Conservation (phyloP, 345 rosid species). For the Clausena lansium region DNA sequence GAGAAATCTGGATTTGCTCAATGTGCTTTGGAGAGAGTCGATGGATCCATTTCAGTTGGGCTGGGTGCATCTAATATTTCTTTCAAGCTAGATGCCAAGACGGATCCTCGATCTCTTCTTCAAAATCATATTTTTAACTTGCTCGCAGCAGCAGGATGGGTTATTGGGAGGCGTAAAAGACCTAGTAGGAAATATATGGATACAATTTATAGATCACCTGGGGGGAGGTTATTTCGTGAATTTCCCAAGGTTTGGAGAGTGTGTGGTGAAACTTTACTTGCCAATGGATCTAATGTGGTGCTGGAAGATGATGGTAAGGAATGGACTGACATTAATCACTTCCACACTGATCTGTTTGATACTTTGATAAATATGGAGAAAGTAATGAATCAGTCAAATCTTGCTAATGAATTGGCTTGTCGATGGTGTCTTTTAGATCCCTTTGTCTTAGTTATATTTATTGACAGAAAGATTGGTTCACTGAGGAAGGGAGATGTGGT, state of each 20-base stretch:
- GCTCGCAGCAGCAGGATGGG: constrained; percentile 66
- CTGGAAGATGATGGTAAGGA: constrained; percentile 43
- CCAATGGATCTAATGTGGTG: constrained; percentile 36
- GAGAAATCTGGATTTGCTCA: constrained; percentile 33
- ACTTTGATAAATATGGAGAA: constrained; percentile 51
- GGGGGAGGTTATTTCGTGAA: constrained; percentile 62
- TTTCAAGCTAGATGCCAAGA: constrained; percentile 40
- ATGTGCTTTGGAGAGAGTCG: constrained; percentile 27
- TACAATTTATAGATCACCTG: constrained; percentile 63
- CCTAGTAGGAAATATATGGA: constrained; percentile 52
- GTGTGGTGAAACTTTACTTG: constrained; percentile 52
- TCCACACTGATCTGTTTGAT: constrained; percentile 64
- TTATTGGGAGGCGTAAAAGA: constrained; percentile 52
- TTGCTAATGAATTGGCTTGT: constrained; percentile 46
- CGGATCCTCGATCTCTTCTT: constrained; percentile 76
- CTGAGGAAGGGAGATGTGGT: constrained; percentile 76
- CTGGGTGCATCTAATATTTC: constrained; percentile 30
- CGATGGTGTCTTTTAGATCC: constrained; percentile 83
- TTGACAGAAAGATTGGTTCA: constrained; percentile 68
- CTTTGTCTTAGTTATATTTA: constrained; percentile 71
- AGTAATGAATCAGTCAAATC: constrained; percentile 42
- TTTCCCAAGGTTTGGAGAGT: constrained; percentile 77
- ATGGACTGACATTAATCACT: constrained; percentile 68
- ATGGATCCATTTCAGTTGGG: constrained; percentile 29
- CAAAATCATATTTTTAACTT: constrained; percentile 47